phyloP scores from a whole-genome alignment of 805 yeast genomes.

The Metschnikowia henanensis region DNA sequence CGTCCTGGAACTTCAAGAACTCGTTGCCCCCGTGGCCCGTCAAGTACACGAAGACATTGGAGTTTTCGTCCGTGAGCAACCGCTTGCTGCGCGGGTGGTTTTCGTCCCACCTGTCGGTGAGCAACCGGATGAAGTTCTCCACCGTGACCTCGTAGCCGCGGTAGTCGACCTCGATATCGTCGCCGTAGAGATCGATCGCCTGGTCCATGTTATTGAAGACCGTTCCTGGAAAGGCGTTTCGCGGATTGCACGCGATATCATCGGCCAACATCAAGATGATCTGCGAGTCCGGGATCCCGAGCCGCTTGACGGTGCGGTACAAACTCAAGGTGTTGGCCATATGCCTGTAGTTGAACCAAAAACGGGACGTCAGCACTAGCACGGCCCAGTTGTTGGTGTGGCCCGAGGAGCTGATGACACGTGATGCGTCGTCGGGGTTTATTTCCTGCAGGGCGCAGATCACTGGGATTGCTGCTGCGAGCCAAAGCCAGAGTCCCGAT shows the following conservation, averaged over 20 bases:
- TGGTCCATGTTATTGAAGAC: conserved; percentile 94
- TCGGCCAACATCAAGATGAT: conserved; percentile 95
- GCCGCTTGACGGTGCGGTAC: conserved; percentile 92
- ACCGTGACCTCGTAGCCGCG: conserved; percentile 98
- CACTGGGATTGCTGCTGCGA: neutral
- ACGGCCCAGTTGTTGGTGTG: conserved; percentile 82
- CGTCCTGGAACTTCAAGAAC: conserved; percentile 95
- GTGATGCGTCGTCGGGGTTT: neutral
- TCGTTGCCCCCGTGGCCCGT: conserved; percentile 99
- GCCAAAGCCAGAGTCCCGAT: conserved; percentile 2
- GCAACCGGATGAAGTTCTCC: conserved; percentile 86
- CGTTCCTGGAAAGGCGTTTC: conserved; percentile 95
- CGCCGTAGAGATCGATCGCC: conserved; percentile 91
- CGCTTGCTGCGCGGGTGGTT: conserved; percentile 93
- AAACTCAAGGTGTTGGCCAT: conserved; percentile 95
- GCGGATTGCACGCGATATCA: conserved; percentile 95
- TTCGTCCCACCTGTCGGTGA: conserved; percentile 95
- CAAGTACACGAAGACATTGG: conserved; percentile 90
- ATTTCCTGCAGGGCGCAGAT: neutral
- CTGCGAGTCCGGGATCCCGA: conserved; percentile 98
- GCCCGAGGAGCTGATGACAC: conserved; percentile 34
- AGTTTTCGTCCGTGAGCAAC: conserved; percentile 86
- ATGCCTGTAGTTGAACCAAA: conserved; percentile 98
- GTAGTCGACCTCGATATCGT: conserved; percentile 92
- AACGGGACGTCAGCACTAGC: conserved; percentile 90